A percentile compares a stretch with the other conserved stretches of the same genome.
phyloP scores from a whole-genome alignment of 2,329 filamentous ascomycete genomes.

The Phaeosphaeriaceae sp. region DNA sequence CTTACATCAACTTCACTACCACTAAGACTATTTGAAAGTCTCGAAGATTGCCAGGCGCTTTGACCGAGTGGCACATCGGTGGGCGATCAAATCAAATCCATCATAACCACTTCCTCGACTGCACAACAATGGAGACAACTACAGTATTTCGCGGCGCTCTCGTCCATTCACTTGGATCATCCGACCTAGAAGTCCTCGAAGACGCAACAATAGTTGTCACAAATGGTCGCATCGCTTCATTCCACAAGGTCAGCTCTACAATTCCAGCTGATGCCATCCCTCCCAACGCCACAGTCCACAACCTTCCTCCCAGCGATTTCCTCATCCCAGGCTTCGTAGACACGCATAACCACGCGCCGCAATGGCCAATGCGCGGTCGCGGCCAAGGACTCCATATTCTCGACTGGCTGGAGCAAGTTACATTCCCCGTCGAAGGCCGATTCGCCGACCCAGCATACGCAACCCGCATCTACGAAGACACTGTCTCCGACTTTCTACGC shows the following conservation, averaged over 20 bases:
- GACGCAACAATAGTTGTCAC: neutral
- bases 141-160: neutral
- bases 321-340: constrained; percentile 70
- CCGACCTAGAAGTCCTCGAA: neutral
- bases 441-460: constrained; percentile 65
- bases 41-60: too few species aligned
- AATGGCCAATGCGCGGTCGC: constrained; percentile 58
- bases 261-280: neutral
- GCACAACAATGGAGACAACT: neutral
- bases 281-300: neutral
- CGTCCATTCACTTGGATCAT: neutral
- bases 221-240: neutral
- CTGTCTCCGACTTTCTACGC: constrained; percentile 65
- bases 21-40: neutral
- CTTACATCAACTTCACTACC: neutral
- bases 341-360: constrained; percentile 73
- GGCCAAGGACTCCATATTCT: constrained; percentile 45
- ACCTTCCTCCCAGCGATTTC: constrained; percentile 53
- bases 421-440: constrained; percentile 70
- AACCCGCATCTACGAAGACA: constrained; percentile 31
- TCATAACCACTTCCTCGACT: neutral
- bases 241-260: neutral
- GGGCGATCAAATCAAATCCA: too few species aligned
- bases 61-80: too few species aligned
- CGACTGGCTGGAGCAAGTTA: constrained; percentile 71